A percentile compares a stretch with the other conserved stretches of the same genome.
phyloP scores from a whole-genome alignment of 257 asterid genomes.

The Eustoma russellianum region DNA sequence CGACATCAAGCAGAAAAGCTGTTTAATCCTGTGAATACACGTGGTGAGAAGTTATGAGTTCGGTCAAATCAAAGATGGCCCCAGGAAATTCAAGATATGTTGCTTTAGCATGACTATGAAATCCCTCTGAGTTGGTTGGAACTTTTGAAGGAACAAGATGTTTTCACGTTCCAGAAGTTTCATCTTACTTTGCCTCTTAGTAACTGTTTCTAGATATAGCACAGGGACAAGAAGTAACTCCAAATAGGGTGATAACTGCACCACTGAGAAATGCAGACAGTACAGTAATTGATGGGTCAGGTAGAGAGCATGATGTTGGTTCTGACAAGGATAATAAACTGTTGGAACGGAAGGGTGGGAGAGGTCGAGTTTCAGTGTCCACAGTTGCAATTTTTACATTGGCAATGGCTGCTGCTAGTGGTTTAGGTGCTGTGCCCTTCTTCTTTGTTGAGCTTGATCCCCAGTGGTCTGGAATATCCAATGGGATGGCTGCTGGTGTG shows the following conservation, averaged over 20 bases:
- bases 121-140: slow-evolving; percentile 3
- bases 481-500: slow-evolving; percentile 98
- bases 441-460: slow-evolving; percentile 96
- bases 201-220: slow-evolving; percentile 26
- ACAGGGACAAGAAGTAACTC: slow-evolving; percentile 30
- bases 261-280: slow-evolving; percentile 53
- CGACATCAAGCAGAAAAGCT: slow-evolving; percentile 1
- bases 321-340: slow-evolving; percentile 28
- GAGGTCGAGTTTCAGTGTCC: slow-evolving; percentile 61
- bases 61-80: not conserved
- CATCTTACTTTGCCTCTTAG: slow-evolving; percentile 32
- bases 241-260: slow-evolving; percentile 46
- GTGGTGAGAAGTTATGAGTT: no score
- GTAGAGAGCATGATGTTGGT: slow-evolving; percentile 45
- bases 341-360: slow-evolving; percentile 38
- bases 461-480: slow-evolving; percentile 95
- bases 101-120: slow-evolving; percentile 7
- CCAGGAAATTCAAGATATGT: slow-evolving; percentile 1
- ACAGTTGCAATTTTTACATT: slow-evolving; percentile 84
- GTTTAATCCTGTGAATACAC: no score
- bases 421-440: slow-evolving; percentile 95
- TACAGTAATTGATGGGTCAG: slow-evolving; percentile 86
- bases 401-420: slow-evolving; percentile 98
- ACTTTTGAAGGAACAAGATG: slow-evolving; percentile 25
- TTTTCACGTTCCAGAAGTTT: slow-evolving; percentile 25